A percentile compares a stretch with the other conserved stretches of the same genome.
Conservation (phyloP, 257 asterid species). For the Voacanga thouarsii region DNA sequence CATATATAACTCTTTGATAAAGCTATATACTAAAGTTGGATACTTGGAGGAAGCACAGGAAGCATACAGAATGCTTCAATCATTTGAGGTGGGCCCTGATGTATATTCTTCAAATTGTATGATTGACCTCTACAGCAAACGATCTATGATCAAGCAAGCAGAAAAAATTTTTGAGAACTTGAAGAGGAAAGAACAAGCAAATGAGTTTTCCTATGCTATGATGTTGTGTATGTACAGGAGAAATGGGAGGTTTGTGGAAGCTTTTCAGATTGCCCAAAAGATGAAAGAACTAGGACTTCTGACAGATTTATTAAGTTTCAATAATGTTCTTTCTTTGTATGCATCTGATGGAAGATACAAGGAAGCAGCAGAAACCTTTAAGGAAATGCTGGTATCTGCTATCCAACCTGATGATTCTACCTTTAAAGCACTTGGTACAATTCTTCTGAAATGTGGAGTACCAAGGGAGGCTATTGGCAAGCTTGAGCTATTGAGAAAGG, state of each 20-base stretch:
- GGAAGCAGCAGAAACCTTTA: constrained; percentile 70
- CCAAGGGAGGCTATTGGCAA: constrained; percentile 52
- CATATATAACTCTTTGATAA: constrained; percentile 64
- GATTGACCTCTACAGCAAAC: constrained; percentile 82
- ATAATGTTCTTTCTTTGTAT: constrained; percentile 66
- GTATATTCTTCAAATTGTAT: constrained; percentile 83
- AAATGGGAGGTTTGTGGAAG: constrained; percentile 70
- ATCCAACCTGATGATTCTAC: constrained; percentile 71
- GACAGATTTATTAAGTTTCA: constrained; percentile 77
- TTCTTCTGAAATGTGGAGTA: constrained; percentile 79
- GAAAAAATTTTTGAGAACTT: constrained; percentile 60
- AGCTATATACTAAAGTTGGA: constrained; percentile 86
- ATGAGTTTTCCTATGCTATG: constrained; percentile 92
- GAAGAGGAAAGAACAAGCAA: constrained; percentile 56
- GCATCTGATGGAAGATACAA: constrained; percentile 76
- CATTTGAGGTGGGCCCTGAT: constrained; percentile 47
- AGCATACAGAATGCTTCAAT: constrained; percentile 43
- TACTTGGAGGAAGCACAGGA: constrained; percentile 76
- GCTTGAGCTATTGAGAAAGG: constrained; percentile 53
- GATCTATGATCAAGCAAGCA: constrained; percentile 72
- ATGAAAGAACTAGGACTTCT: constrained; percentile 77
- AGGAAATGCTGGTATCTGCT: constrained; percentile 58
- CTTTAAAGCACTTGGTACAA: constrained; percentile 58
- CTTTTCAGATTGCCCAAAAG: constrained; percentile 50
- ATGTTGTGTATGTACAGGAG: constrained; percentile 91